Evolutionary conservation across 169 alveolate genomes (phyloP), one percentile per base, ranked within the genome.

Genomic region (Nephromyces sp.): DNA sequence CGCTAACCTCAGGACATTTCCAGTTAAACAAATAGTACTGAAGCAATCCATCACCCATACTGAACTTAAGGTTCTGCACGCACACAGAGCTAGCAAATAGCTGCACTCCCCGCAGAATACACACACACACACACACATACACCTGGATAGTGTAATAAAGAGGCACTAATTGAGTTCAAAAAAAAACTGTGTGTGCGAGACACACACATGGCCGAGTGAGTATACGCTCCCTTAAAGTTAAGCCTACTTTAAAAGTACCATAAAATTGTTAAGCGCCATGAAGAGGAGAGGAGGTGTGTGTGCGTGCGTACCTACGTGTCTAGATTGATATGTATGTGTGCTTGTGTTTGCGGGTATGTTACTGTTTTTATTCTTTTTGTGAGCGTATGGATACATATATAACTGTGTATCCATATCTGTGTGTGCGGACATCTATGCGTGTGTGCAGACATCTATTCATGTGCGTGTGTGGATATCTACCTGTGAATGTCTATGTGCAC

Each of bases 21-120:
- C 27, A 96, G 86, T 94, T 95, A 90, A 86, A 93, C 32, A 96
- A 75, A 86, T 96, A 95, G 82, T 95, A 95, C 80, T 95, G 92
- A 74, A 95, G 89, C 65, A 86, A 82, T 8, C 98, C 98, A 72
- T 93, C 97, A 1, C 98, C 98, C 28, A 83, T 80, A 15, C 97
- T 94, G 80, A 96, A 96, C 66, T 91, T 88, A 79, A 88, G 84
- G 52, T 88, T 90, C 78, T 91, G 86, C 28, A 31, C 4, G 2
- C 22, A 27, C 21, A 30, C 24, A 6, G 15, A 22, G 29, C 63
- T n/a, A 15, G 29, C 29, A 8, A n/a, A n/a, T n/a, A n/a, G n/a
- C n/a, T n/a, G n/a, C n/a, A n/a, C n/a, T n/a, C n/a, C n/a, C n/a
- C n/a, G n/a, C n/a, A n/a, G n/a, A n/a, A n/a, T n/a, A n/a, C n/a